Conservation (phyloP, 345 rosid species). For the Camelina sativa region DNA sequence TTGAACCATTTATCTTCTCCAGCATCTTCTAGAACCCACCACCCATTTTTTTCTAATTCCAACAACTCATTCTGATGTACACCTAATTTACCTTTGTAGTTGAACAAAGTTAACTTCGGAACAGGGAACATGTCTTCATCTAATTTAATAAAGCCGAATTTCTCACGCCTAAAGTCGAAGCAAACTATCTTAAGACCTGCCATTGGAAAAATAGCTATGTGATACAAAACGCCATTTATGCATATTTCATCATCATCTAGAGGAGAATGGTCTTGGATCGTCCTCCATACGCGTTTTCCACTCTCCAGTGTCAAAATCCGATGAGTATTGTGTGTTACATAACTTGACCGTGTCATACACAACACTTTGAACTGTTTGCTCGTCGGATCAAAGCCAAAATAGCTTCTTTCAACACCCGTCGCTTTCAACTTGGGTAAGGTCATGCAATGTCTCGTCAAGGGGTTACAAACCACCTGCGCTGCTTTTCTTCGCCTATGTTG, state of each 20-base stretch:
- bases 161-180: conserved; percentile 10
- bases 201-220: fast-evolving
- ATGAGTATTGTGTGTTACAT: no score
- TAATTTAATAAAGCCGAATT: background rate
- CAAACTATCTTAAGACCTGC: background rate
- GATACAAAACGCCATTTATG: conserved; percentile 22
- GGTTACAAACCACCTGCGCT: no score
- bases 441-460: no score
- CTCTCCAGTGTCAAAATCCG: no score
- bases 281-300: background rate
- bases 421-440: no score
- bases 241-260: background rate
- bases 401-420: no score
- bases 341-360: no score
- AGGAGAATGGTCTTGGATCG: background rate
- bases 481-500: no score
- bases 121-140: background rate
- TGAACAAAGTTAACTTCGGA: background rate
- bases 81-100: conserved; percentile 26
- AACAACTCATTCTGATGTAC: background rate
- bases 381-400: no score
- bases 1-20: conserved; percentile 12
- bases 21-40: conserved; percentile 21
- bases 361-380: no score
- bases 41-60: background rate